These are phyloP conservation scores for Trametopsis cervina DNA, from an alignment of 768 basidiomycete genomes.

Conservation along the genomic window DNA sequence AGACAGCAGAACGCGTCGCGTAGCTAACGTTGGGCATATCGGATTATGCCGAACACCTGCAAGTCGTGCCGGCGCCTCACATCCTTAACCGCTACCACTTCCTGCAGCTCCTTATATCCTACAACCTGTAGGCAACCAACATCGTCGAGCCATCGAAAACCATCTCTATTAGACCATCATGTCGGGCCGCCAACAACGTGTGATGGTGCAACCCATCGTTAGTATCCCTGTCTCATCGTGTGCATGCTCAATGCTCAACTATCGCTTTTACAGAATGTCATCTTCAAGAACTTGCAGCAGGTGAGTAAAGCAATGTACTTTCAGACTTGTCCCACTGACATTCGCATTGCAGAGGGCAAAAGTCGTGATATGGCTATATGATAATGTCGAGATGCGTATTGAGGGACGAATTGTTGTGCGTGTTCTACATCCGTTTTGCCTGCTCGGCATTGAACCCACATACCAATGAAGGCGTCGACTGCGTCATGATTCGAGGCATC, in stretches of 20 bases:
- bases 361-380: constrained; percentile 92
- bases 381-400: constrained; percentile 94
- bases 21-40: constrained; percentile 11
- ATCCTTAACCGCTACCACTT: constrained; percentile 12
- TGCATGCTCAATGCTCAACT: constrained; percentile 6
- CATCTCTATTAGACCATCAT: constrained; percentile 39
- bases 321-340: constrained; percentile 7
- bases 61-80: constrained; percentile 2
- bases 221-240: constrained; percentile 24
- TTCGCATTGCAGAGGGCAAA: constrained; percentile 56
- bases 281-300: constrained; percentile 96
- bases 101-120: neutral
- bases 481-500: neutral
- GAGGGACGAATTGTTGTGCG: constrained; percentile 93
- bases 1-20: constrained; percentile 19
- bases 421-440: constrained; percentile 25
- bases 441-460: constrained; percentile 33
- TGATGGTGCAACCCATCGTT: constrained; percentile 99
- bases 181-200: constrained; percentile 90
- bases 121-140: neutral
- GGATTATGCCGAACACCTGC: constrained; percentile 8
- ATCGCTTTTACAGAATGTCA: constrained; percentile 65
- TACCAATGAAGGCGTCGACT: constrained; percentile 29
- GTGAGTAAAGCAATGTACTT: constrained; percentile 28
- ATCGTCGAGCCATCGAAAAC: neutral